Base-by-base conservation (phyloP, 2,329 filamentous ascomycete genomes). In the Apiospora malaysiana region DNA sequence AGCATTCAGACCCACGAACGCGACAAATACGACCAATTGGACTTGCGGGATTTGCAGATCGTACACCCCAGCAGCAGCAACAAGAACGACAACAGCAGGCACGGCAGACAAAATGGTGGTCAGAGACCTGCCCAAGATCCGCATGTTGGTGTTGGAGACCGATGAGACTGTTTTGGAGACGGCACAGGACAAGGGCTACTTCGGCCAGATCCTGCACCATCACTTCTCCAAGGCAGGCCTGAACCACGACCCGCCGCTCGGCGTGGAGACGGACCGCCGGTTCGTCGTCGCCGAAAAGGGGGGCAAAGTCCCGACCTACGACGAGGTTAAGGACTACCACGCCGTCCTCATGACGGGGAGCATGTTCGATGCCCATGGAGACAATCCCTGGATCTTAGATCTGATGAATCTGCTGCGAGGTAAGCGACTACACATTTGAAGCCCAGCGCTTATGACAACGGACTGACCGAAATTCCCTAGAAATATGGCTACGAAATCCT, bases 301-400 rank as follows among this genome's bases (percentile, higher is more conserved):
- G 14, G 85, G 85, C 4, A 79, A 81, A 12, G 83, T 89, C 23
- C 86, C 87, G 0, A 80, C 79, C 4, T 78, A 80, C 3, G 80
- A 83, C 1, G 86, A 88, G 7, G 85, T 90, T 47, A 87, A 92
- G 0, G 83, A 88, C 16, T 85, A 94, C 40, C 91, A 95, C 82
- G 93, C 90, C 0, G 82, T 96, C n/a, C 81, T 96, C 46, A 86
- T 95, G 68, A 92, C 91, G 1, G 93, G 93, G 2, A 85, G 83
- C 88, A 16, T 90, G 87, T 81, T 86, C 78, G 92, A 93, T 77
- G 89, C 93, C 0, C 93, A 91, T 76, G 92, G 91, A 56, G 84
- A 92, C 71, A 84, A 90, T 47, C 88, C 89, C 0, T 96, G 93
- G 93, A 94, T 95, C 69, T 76, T 91, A 63, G 90, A 90, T 70